phyloP scores from a whole-genome alignment of 805 yeast species.

The Ogataea allantospora region DNA sequence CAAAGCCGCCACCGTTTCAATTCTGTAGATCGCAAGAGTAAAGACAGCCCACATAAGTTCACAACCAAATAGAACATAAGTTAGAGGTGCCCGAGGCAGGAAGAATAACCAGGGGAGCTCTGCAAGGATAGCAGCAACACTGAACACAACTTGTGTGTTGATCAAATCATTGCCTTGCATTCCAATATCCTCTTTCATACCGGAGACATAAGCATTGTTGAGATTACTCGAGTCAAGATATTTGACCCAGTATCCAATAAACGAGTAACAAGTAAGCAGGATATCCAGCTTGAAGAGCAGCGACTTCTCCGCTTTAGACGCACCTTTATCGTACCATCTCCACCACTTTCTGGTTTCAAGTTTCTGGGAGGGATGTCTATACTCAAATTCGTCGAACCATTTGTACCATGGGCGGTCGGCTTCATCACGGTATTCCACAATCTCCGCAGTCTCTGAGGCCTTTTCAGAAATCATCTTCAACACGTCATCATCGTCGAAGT shows the following conservation, averaged over 20 bases:
- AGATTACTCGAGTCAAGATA: constrained; percentile 60
- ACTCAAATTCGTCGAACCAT: constrained; percentile 62
- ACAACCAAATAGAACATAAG: constrained; percentile 43
- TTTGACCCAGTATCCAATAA: constrained; percentile 67
- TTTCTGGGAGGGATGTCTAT: constrained; percentile 40
- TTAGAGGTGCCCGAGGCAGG: constrained; percentile 55
- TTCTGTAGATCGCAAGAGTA: constrained; percentile 55
- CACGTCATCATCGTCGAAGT: too few relatives aligned
- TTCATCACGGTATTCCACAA: constrained; percentile 54
- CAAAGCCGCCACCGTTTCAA: constrained; percentile 47
- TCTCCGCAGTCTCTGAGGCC: too few relatives aligned
- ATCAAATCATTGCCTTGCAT: constrained; percentile 65
- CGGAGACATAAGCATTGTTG: constrained; percentile 65
- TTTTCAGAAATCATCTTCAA: too few relatives aligned
- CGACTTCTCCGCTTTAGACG: constrained; percentile 46
- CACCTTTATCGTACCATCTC: constrained; percentile 50
- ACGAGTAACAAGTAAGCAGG: constrained; percentile 52
- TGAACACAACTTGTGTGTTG: constrained; percentile 56
- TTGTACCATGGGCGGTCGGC: constrained; percentile 54
- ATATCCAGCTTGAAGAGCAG: constrained; percentile 55
- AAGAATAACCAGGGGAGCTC: constrained; percentile 62
- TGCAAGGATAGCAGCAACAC: constrained; percentile 57
- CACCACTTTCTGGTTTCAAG: constrained; percentile 44
- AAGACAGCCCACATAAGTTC: constrained; percentile 70
- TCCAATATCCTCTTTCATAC: constrained; percentile 55